Evolutionary conservation across 2,329 filamentous ascomycete species (phyloP), one percentile per base, ranked within the genome.

Genomic region (Bipolaris bicolor): DNA sequence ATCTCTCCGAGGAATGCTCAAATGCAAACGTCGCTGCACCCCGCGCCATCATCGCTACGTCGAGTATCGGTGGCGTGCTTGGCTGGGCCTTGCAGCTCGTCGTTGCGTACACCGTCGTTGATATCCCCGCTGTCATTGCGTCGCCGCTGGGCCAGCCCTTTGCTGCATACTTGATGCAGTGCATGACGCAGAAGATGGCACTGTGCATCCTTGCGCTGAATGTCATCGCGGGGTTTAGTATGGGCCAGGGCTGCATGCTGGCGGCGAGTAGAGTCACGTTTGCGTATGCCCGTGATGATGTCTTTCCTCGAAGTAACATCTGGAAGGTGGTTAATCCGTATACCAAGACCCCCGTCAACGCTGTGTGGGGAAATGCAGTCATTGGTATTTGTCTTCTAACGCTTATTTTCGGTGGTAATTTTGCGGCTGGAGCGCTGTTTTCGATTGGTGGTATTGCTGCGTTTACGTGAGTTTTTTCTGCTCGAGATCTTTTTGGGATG

Each of bases 21-120:
- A 91, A 91, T 64, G 89, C 89, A 26, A 86, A 84, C 63, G 77
- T 91, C 44, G 88, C 89, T 29, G 84, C 87, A 9, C 89, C 89
- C 0, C 84, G 89, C 11, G 89, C 89, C 7, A 92, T 91, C 50
- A 84, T 90, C 36, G 79, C 91, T 69, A 91, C 89, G 0, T 86
- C 86, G 1, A 84, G 78, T 1, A 79, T 88, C 2, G 89, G 89
- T 5, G 88, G 88, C 1, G 60, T 88, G 2, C 81, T 89, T 60
- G 89, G 89, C 44, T 92, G 88, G 86, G 86, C 89, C 64, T 76
- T 92, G n/a, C 89, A 91, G 70, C 79, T 90, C 9, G 86, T 90
- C 0, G 87, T 90, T 46, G 88, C 88, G 0, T 91, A 91, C 73
- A 91, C 88, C 0, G 86, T 90, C 29, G 80, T 86, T 45, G 84